Evolutionary conservation across 2,329 filamentous ascomycete species (phyloP), one percentile per base, ranked within the genome.

Genomic region (Penicillium verrucosum): DNA sequence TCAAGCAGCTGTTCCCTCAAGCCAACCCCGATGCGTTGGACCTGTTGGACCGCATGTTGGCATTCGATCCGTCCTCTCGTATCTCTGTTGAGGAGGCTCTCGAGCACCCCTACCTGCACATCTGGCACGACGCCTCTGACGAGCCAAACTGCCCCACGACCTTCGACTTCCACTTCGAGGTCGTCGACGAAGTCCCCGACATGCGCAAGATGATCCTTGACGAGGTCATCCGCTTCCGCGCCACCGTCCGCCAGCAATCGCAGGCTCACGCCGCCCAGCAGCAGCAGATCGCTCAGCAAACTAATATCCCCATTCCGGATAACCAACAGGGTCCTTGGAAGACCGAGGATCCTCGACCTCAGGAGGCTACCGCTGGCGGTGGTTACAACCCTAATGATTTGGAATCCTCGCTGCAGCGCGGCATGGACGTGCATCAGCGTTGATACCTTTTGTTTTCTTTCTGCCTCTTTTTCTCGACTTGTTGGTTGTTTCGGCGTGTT

Each of bases 81-180:
- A 95, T 99, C 75, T 90, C 88, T 47, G 94, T 97, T 63, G 94
- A 99, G 77, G 86, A 93, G 70, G 94, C 94, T 18, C 87, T 99
- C 56, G 92, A 97, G 80, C 94, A 99, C 80, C 89, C 89, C 34
- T 99, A 99, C 78, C 84, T 99, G 54, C 86, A 93, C 71, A 97
- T 99, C 79, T 97, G 94, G 94, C 94, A 99, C 79, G 94, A 99
- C 68, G 90, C 92, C 51, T 92, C 89, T 4, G 94, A 99, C 77
- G 94, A 99, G 80, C 94, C 94, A 21, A 85, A 88, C 63, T 97
- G 93, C 79, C 92, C 92, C 0, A 90, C 89, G 16, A 92, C 91
- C 18, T 99, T 99, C 78, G 92, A 99, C 81, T 99, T 99, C 80
- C 89, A 93, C 73, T 99, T 99, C 70, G 94, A 99, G 75, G 87